Base-by-base conservation (phyloP, 192 early-diverging fungal species). In the Kappamyces sp. region DNA sequence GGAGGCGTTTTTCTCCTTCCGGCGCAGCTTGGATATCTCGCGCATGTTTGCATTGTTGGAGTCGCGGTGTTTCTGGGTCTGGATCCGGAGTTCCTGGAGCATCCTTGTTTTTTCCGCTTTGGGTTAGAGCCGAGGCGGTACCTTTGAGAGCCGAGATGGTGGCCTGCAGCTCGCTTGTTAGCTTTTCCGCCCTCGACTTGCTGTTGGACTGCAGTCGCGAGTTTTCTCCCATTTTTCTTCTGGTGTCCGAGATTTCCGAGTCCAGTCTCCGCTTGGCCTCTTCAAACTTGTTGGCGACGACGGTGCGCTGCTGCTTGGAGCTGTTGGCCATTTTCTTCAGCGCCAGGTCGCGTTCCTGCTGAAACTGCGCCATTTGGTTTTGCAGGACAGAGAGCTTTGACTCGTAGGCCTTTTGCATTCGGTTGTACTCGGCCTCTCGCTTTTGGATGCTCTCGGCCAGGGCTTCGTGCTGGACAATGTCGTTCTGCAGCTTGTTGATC, bases 61-160 rank as follows among this genome's bases (percentile, higher is more conserved):
- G 36, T 86, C 81, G 49, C 84, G 72, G 36, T 78, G 76, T 7
- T 73, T 65, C 35, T 84, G 73, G 0, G 81, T 66, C 50, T 89
- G 86, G 45, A 77, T 74, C 51, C 84, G 84, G 68, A 89, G 84
- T 9, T 87, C 78, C 57, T 84, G 85, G 48, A 88, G 61, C 79
- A 90, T 84, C 8, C 80, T 71, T 11, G 82, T 57, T 65, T 91
- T 91, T 64, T 91, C 89, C 32, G 71, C 67, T 75, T 49, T 49
- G 41, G 62, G 32, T 40, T n/a, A 15, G 43, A 57, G 50, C 32
- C 15, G 33, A 62, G 22, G 12, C 29, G 29, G 11, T 40, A 73
- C 74, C 65, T 62, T 86, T 88, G 31, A 88, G 71, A 8, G 78
- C 72, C 57, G 86, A 80, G 15, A 91, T 83, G 34, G 84, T 88